Evolutionary conservation across 2,329 filamentous ascomycete species (phyloP).

Genomic region (Claviceps monticola): DNA sequence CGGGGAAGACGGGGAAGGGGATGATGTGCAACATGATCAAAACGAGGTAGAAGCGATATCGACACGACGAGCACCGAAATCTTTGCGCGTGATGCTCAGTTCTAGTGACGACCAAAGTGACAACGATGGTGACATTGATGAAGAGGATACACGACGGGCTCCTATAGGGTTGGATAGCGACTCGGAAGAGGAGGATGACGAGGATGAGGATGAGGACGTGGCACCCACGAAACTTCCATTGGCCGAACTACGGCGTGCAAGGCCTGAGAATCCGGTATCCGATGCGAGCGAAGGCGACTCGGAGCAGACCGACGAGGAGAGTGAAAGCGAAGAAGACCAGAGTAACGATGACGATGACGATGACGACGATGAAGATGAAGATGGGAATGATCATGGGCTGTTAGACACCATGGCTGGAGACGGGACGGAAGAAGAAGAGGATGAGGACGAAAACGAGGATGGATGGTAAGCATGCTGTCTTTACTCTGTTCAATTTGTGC

Average conservation of each 20-base stretch:
- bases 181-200: conserved; percentile 6
- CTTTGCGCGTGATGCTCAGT: neutral
- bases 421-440: conserved; percentile 15
- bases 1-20: neutral
- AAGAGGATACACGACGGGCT: conserved; percentile 2
- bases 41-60: neutral
- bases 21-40: neutral
- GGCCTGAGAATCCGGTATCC: conserved; percentile 9
- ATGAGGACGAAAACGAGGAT: conserved; percentile 8
- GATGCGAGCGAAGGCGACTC: conserved; percentile 9
- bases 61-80: neutral
- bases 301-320: conserved; percentile 9
- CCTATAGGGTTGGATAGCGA: conserved; percentile 3
- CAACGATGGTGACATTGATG: neutral
- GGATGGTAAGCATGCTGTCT: conserved; percentile 4
- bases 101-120: conserved; percentile 5
- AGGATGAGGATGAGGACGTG: conserved; percentile 7
- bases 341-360: conserved; percentile 9
- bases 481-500: no score
- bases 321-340: conserved; percentile 11
- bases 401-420: conserved; percentile 22
- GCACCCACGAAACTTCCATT: conserved; percentile 10
- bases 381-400: conserved; percentile 12
- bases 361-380: conserved; percentile 8
- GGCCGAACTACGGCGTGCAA: conserved; percentile 10